These are phyloP conservation scores for Xerocomellus intermedius DNA, from an alignment of 768 basidiomycete species.

Conservation along the genomic window DNA sequence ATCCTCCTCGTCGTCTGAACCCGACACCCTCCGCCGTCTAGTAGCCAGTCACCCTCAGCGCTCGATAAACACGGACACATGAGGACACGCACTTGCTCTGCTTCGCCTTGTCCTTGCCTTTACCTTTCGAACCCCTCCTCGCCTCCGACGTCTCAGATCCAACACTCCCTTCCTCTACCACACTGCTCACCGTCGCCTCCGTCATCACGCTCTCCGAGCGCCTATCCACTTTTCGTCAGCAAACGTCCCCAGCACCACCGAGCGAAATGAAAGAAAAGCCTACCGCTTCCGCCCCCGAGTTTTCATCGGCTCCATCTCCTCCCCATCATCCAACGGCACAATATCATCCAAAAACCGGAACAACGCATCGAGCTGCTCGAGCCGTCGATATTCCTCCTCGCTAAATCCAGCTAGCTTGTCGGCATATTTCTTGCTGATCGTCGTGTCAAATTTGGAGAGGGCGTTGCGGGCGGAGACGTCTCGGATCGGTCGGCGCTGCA, in stretches of 20 bases:
- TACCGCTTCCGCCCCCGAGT: slow-evolving; percentile 50
- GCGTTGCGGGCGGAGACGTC: slow-evolving; percentile 67
- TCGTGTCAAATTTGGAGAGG: slow-evolving; percentile 64
- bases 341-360: slow-evolving; percentile 75
- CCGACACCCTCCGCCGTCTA: slow-evolving; percentile 58
- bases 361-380: slow-evolving; percentile 59
- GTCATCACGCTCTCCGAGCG: slow-evolving; percentile 60
- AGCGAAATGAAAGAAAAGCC: slow-evolving; percentile 21
- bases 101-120: slow-evolving; percentile 34
- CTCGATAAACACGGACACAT: not conserved
- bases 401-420: slow-evolving; percentile 68
- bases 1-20: slow-evolving; percentile 47
- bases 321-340: slow-evolving; percentile 64
- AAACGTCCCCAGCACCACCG: not conserved
- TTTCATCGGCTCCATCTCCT: slow-evolving; percentile 43
- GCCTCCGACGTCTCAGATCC: slow-evolving; percentile 33
- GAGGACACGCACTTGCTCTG: slow-evolving; percentile 39
- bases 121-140: slow-evolving; percentile 21
- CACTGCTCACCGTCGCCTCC: slow-evolving; percentile 39
- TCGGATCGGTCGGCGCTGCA: slow-evolving; percentile 55
- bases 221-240: slow-evolving; percentile 32
- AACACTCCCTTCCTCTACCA: slow-evolving; percentile 33
- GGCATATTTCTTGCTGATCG: slow-evolving; percentile 69
- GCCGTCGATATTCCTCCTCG: slow-evolving; percentile 66
- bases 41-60: not conserved